These are phyloP conservation scores for Pilasporangium apinafurcum DNA, from an alignment of 352 stramenopile genomes.

Conservation along the genomic window DNA sequence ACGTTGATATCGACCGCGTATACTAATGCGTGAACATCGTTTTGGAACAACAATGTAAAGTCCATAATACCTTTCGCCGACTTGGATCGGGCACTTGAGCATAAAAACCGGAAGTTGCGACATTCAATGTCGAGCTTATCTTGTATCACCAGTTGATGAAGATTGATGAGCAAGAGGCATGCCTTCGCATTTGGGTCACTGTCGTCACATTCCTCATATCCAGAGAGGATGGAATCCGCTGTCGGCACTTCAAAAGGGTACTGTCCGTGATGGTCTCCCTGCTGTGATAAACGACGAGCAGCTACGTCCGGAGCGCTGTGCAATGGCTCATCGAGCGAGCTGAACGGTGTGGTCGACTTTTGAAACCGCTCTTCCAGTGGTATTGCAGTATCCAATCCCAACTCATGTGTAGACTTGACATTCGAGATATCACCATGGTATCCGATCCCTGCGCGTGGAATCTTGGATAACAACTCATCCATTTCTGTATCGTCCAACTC, in stretches of 20 bases:
- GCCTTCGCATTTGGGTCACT: slow-evolving; percentile 69
- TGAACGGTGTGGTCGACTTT: slow-evolving; percentile 76
- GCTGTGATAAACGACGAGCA: slow-evolving; percentile 3
- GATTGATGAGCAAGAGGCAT: slow-evolving; percentile 37
- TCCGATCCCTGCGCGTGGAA: slow-evolving; percentile 68
- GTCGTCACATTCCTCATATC: slow-evolving; percentile 79
- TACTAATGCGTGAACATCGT: slow-evolving; percentile 74
- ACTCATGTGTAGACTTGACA: slow-evolving; percentile 41
- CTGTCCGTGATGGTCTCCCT: too few relatives aligned
- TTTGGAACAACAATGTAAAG: slow-evolving; percentile 61
- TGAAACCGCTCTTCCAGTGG: slow-evolving; percentile 66
- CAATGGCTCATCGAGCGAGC: slow-evolving; percentile 55
- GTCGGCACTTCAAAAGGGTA: slow-evolving; percentile 58
- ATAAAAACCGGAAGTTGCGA: slow-evolving; percentile 57
- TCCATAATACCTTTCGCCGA: too few relatives aligned
- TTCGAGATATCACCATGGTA: slow-evolving; percentile 66
- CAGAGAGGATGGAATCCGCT: slow-evolving; percentile 68
- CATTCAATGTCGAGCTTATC: slow-evolving; percentile 63
- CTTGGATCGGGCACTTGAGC: slow-evolving; percentile 19
- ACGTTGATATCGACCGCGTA: slow-evolving; percentile 28
- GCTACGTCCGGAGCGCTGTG: slow-evolving; percentile 19
- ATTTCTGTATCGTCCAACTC: slow-evolving; percentile 51
- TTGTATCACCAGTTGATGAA: slow-evolving; percentile 23
- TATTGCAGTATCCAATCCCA: slow-evolving; percentile 38
- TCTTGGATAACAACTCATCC: slow-evolving; percentile 47